Conservation (phyloP, 805 yeast genomes). For the Nakazawaea molendinolei region DNA sequence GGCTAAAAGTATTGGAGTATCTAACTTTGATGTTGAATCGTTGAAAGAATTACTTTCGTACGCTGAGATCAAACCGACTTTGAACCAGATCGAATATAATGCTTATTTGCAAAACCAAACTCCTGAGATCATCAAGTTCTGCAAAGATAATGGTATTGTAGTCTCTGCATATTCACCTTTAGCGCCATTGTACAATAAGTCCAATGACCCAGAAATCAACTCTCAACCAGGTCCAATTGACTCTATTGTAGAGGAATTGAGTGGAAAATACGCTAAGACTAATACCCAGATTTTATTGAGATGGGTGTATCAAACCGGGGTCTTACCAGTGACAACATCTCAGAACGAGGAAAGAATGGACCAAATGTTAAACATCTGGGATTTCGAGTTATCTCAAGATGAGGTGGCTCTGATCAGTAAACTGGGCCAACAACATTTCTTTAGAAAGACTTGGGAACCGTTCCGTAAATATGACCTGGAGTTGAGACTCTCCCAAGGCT, state of each 20-base stretch:
- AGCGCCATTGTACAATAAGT: slow-evolving; percentile 50
- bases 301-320: slow-evolving; percentile 51
- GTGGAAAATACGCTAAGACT: slow-evolving; percentile 48
- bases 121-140: slow-evolving; percentile 45
- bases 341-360: slow-evolving; percentile 33
- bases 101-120: slow-evolving; percentile 62
- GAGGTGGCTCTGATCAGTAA: slow-evolving; percentile 23
- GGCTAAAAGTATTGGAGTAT: slow-evolving; percentile 62
- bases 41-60: slow-evolving; percentile 42
- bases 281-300: slow-evolving; percentile 57
- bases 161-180: slow-evolving; percentile 77
- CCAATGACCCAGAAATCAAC: slow-evolving; percentile 21
- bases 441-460: slow-evolving; percentile 21
- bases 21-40: slow-evolving; percentile 57
- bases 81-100: slow-evolving; percentile 71
- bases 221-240: slow-evolving; percentile 28
- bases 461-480: slow-evolving; percentile 14
- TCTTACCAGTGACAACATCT: slow-evolving; percentile 41
- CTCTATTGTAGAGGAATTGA: slow-evolving; percentile 30
- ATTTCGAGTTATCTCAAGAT: slow-evolving; percentile 24
- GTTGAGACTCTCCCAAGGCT: no score
- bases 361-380: slow-evolving; percentile 28
- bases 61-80: slow-evolving; percentile 54
- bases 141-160: slow-evolving; percentile 40
- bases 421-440: slow-evolving; percentile 20